A percentile compares a stretch with the other conserved stretches of the same genome.
Conservation (phyloP, 257 asterid species). For the Coffea eugenioides region DNA sequence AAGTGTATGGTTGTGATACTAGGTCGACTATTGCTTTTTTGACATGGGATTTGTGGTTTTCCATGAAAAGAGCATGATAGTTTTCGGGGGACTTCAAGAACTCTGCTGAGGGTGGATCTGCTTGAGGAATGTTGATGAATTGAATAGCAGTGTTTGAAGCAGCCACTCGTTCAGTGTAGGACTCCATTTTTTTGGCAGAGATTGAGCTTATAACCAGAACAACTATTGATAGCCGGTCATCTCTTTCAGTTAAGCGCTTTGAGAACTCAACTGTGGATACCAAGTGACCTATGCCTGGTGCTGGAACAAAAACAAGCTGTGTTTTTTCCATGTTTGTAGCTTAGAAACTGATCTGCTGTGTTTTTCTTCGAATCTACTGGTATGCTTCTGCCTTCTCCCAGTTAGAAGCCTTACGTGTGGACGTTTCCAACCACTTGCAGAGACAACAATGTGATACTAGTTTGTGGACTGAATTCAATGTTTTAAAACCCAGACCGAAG, state of each 20-base stretch:
- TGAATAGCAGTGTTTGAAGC: neutral
- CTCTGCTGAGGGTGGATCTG: constrained; percentile 9
- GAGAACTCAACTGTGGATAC: constrained; percentile 3
- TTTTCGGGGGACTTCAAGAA: neutral
- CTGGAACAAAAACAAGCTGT: constrained; percentile 13
- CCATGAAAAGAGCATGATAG: neutral
- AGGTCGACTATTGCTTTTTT: neutral
- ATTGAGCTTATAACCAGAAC: neutral
- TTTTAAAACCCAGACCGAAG: too few relatives aligned
- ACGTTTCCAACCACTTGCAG: too few relatives aligned
- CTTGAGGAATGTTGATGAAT: constrained; percentile 9
- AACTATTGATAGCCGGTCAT: neutral
- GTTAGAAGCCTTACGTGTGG: too few relatives aligned
- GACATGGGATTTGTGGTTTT: constrained; percentile 5
- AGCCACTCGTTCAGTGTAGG: neutral
- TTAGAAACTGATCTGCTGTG: too few relatives aligned
- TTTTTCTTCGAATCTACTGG: too few relatives aligned
- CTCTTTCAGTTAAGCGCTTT: constrained; percentile 7
- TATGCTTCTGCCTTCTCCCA: neutral
- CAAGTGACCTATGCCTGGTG: constrained; percentile 13
- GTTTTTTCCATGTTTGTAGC: neutral
- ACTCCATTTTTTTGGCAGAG: neutral
- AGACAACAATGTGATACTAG: too few relatives aligned
- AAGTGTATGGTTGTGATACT: neutral
- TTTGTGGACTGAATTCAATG: too few relatives aligned